Evolutionary conservation across 257 asterid genomes (phyloP).

Genomic region (Capsicum chinense): DNA sequence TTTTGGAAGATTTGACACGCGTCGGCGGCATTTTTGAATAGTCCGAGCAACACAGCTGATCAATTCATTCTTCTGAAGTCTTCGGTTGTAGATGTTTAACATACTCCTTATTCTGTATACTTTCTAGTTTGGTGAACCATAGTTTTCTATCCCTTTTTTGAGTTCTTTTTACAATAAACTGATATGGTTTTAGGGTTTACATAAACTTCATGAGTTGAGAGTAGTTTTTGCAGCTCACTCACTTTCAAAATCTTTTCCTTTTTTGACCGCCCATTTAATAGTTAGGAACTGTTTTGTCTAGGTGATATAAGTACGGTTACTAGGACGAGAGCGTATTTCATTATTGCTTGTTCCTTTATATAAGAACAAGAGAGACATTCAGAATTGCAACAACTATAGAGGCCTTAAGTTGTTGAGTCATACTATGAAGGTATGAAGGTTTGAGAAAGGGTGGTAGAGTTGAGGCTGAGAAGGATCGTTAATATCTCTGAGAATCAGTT

Average conservation of each 20-base stretch:
- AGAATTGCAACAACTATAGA: too few species aligned
- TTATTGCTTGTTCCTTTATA: neutral
- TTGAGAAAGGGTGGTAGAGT: too few species aligned
- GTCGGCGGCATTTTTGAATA: neutral
- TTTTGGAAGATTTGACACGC: neutral
- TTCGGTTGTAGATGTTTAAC: conserved; percentile 5
- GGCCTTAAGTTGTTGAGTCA: too few species aligned
- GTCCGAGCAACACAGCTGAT: neutral
- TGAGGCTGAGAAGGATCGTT: too few species aligned
- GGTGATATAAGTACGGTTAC: neutral
- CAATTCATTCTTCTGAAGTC: neutral
- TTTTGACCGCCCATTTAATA: neutral
- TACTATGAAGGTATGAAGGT: too few species aligned
- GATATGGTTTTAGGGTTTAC: neutral
- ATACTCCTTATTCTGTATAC: neutral
- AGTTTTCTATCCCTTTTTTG: neutral
- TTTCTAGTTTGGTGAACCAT: conserved; percentile 4
- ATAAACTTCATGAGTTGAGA: neutral
- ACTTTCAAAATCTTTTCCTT: conserved; percentile 24
- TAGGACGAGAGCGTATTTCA: neutral
- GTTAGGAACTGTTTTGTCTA: neutral
- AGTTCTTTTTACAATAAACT: conserved; percentile 14
- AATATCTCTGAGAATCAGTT: too few species aligned
- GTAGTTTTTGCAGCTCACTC: neutral
- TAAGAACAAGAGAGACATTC: too few species aligned